phyloP scores from a whole-genome alignment of 139 green algal species.

The Coelastrella sp. region DNA sequence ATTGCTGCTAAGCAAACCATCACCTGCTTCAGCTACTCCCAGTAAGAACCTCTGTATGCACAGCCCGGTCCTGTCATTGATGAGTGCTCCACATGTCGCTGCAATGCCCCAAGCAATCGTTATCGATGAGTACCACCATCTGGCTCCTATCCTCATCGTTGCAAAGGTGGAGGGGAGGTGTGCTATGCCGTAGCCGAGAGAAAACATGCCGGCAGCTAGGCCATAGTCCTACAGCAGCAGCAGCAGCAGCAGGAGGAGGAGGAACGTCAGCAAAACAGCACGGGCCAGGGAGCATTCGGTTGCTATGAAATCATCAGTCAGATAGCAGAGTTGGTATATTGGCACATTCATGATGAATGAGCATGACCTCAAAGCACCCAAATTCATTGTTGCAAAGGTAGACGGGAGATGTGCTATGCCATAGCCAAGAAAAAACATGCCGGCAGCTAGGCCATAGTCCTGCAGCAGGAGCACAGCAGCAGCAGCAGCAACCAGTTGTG shows the following conservation, averaged over 20 bases:
- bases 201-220: conserved; percentile 8
- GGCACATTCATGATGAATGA: too few species aligned
- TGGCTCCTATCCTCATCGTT: neutral
- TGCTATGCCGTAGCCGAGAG: neutral
- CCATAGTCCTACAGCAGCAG: conserved; percentile 25
- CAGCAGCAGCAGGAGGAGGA: too few species aligned
- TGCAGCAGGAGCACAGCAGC: neutral
- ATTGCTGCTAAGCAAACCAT: too few species aligned
- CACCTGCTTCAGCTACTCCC: neutral
- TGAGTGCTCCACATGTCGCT: neutral
- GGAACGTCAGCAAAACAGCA: too few species aligned
- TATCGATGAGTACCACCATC: neutral
- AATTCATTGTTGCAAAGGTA: neutral
- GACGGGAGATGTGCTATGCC: neutral
- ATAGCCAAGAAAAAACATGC: conserved; percentile 13
- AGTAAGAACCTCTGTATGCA: neutral
- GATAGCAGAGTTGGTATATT: too few species aligned
- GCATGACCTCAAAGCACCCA: too few species aligned
- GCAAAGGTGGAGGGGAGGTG: neutral
- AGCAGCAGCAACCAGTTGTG: too few species aligned
- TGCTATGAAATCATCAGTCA: too few species aligned
- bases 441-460: conserved; percentile 10
- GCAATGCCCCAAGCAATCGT: neutral
- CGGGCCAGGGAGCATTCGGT: too few species aligned
- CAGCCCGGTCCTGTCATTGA: neutral